Percentiles rank a stretch among this genome's conserved stretches.
Evolutionary conservation across 306 rosid species (phyloP).

Genomic region (Quercus engelmannii): DNA sequence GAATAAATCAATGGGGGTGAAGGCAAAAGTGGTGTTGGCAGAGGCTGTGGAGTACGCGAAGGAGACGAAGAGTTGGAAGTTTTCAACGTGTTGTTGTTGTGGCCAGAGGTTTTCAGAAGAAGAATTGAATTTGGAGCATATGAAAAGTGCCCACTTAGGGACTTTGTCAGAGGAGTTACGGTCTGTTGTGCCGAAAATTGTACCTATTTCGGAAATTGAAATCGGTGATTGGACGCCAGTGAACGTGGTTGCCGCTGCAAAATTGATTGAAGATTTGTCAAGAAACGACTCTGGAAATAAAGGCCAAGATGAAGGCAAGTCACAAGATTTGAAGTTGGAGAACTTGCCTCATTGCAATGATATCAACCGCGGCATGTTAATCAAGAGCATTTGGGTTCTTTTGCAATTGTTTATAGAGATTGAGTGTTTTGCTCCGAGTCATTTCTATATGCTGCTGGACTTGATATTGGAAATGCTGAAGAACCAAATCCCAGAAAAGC

Average conservation of each 20-base stretch:
- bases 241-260: background rate
- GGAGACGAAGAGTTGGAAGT: background rate
- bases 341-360: too few species aligned
- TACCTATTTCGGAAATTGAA: too few species aligned
- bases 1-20: background rate
- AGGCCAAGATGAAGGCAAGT: too few species aligned
- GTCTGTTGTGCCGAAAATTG: background rate
- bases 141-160: background rate
- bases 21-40: background rate
- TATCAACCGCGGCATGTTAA: too few species aligned
- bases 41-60: background rate
- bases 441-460: too few species aligned
- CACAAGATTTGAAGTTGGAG: background rate
- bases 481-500: too few species aligned
- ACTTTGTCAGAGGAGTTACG: background rate
- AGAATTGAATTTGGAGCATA: background rate
- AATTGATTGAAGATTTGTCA: background rate
- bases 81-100: background rate
- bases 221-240: background rate
- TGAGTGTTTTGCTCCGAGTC: too few species aligned
- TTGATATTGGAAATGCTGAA: too few species aligned
- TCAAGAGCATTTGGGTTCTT: too few species aligned
- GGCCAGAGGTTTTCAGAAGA: background rate
- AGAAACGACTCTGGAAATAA: background rate
- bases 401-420: too few species aligned